Percentiles rank a stretch among this genome's conserved stretches.
These are phyloP conservation scores for Nepenthes mirabilis DNA, from an alignment of 148 eudicot genomes.

Conservation along the genomic window DNA sequence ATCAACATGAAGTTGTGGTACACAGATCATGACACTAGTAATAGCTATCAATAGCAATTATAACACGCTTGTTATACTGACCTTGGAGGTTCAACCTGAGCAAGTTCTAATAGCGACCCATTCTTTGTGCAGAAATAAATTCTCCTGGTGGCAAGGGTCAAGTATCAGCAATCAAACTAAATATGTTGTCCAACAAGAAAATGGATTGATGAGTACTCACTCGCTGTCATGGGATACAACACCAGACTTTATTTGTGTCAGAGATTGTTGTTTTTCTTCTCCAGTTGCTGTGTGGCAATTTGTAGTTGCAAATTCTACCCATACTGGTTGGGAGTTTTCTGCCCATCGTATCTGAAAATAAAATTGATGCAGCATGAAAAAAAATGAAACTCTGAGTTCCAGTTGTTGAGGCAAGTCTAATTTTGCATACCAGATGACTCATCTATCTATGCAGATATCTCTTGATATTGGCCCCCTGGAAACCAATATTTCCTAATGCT, in stretches of 20 bases:
- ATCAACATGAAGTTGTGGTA: no score
- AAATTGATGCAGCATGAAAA: not conserved
- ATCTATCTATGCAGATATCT: no score
- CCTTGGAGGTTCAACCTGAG: constrained; percentile 57
- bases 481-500: no score
- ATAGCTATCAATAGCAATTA: no score
- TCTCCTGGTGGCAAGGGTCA: constrained; percentile 37
- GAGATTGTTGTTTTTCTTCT: constrained; percentile 16
- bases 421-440: no score
- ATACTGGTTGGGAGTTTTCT: constrained; percentile 53
- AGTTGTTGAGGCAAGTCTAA: not conserved
- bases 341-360: constrained; percentile 53
- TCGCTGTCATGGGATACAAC: constrained; percentile 41
- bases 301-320: constrained; percentile 38
- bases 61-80: constrained; percentile 10
- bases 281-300: constrained; percentile 6
- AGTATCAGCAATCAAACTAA: constrained; percentile 12
- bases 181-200: not conserved
- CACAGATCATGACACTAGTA: no score
- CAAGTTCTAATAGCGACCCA: constrained; percentile 54
- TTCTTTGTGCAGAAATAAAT: constrained; percentile 67
- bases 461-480: no score
- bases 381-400: no score
- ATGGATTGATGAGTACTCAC: constrained; percentile 33
- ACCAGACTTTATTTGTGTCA: constrained; percentile 34